Percentiles rank a stretch among this genome's conserved stretches.
Conservation (phyloP, 345 rosid species). For the Acer negundo region DNA sequence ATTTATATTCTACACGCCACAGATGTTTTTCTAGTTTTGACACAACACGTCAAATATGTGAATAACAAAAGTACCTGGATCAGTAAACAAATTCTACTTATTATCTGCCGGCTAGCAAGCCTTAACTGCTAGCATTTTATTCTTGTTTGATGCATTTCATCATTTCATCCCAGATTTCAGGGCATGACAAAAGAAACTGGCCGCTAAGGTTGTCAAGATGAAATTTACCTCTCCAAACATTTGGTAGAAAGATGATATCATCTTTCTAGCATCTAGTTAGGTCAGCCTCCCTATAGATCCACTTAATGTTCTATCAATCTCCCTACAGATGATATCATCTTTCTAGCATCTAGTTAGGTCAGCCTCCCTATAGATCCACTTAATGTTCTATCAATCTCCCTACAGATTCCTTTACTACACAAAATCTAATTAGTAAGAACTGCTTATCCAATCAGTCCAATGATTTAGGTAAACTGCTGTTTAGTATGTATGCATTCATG, state of each 20-base stretch:
- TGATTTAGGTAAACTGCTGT: neutral
- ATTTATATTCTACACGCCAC: neutral
- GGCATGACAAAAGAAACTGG: neutral
- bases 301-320: neutral
- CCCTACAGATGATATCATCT: neutral
- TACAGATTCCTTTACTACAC: neutral
- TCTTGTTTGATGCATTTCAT: neutral
- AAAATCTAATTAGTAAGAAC: neutral
- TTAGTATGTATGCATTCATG: neutral
- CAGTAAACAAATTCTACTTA: neutral
- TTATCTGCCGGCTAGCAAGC: neutral
- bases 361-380: neutral
- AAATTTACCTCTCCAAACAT: neutral
- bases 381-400: neutral
- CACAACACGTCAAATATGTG: neutral
- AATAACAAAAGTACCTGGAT: neutral
- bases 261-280: neutral
- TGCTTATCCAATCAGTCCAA: neutral
- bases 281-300: neutral
- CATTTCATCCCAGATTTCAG: neutral
- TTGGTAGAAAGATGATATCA: neutral
- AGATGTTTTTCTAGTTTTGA: neutral
- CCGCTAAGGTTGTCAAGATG: neutral
- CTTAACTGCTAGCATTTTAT: neutral
- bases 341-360: neutral